Evolutionary conservation across 139 green algal species (phyloP), one percentile per base, ranked within the genome.

Genomic region (Micromonas commoda): DNA sequence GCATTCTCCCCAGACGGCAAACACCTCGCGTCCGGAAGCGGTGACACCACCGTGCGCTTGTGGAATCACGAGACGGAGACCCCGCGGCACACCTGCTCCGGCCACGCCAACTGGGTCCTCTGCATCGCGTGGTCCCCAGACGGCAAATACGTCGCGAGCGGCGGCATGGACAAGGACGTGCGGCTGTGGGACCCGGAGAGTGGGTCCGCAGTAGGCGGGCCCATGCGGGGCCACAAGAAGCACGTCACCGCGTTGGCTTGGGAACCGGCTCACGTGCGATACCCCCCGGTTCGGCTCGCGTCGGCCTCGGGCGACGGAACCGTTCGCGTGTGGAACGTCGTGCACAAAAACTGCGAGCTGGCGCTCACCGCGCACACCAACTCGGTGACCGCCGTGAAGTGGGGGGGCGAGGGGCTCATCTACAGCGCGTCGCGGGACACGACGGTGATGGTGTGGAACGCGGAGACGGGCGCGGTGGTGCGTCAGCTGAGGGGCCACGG

Each of bases 21-120:
- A 70, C 81, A 82, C 53, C 85, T 99, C 52, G 91, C 89, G 26
- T 96, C 85, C 52, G 95, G 95, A 26, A 88, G 74, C 0, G 95
- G 95, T 0, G 95, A 99, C 87, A 94, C 88, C 23, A 97, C 90
- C 0, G 88, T 99, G 51, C 82, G 95, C 2, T 82, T 98, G 3
- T 99, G 95, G 95, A 89, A 98, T 84, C 84, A 98, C 9, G 83
- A 86, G 80, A 97, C 92, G 38, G 89, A 97, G 82, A 87, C 85
- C 57, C 92, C 93, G 2, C 70, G 84, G 38, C 69, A 90, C 33
- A 91, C 91, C n/a, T 90, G 88, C 80, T 91, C 93, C 28, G 77
- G 87, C 0, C 95, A 99, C 78, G 88, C 60, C 0, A 91, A 89
- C 80, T 98, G 95, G 95, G 95, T 99, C 77, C 85, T 97, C 77